Evolutionary conservation across 768 basidiomycete genomes (phyloP), one percentile per base, ranked within the genome.

Genomic region (Hydnomerulius pinastri): DNA sequence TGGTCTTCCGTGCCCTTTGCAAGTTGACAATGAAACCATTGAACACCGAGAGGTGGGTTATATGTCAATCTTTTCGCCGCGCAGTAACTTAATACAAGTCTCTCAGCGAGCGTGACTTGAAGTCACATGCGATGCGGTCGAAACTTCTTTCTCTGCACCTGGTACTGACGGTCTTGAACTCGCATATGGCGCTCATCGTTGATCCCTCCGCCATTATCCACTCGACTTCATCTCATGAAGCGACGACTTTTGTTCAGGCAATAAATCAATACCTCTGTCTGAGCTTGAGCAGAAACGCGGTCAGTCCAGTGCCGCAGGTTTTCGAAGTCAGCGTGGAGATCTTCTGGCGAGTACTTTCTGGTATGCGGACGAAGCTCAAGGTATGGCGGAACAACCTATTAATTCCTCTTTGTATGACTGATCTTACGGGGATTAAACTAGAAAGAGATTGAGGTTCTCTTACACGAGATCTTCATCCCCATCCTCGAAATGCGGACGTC

Each of bases 371-470:
- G 15, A 96, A 92, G 73, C 81, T 99, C 58, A 99, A 99, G 86
- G 94, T 92, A 57, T 46, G 48, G 24, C 41, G 7, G 17, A 10
- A 24, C 20, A 42, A 5, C 11, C 47, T 4, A 4, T 23, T 25
- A 6, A 47, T 49, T 43, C 24, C 28, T 41, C 32, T 39, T 51
- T 35, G 32, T 33, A 15, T 36, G 25, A 43, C 47, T 59, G 27
- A 64, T 47, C 32, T 41, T 13, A 44, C 40, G 44, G 20, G 17
- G 23, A 48, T 30, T n/a, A n/a, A 27, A 60, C 38, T 65, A 98
- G 96, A 97, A 98, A 89, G 97, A 99, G 69, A 98, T 98, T 50
- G 96, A 98, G 68, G 94, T 99, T 30, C 77, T 99, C n/a, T 70
- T 99, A 41, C 95, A 97, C 60, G 97, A 99, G 68, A 98, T 99